These are phyloP conservation scores for Neofusicoccum laricinum DNA, from an alignment of 2,329 filamentous ascomycete genomes.

Conservation along the genomic window DNA sequence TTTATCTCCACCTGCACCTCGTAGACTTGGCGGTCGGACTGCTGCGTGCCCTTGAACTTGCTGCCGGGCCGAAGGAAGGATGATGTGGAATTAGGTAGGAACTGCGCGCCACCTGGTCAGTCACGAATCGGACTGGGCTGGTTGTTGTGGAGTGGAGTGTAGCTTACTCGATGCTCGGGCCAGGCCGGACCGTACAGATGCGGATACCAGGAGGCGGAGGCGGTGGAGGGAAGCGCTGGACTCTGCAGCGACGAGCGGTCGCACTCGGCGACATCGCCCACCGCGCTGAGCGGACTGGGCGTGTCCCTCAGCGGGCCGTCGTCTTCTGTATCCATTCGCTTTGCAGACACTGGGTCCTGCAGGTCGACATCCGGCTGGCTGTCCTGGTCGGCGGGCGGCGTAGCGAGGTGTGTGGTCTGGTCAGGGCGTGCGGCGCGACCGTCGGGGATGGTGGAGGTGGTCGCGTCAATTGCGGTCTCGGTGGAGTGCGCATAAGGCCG, in stretches of 20 bases:
- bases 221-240: slow-evolving; percentile 29
- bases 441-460: background rate
- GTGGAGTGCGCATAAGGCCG: slow-evolving; percentile 22
- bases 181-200: slow-evolving; percentile 30
- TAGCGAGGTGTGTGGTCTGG: slow-evolving; percentile 20
- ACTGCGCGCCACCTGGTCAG: slow-evolving; percentile 45
- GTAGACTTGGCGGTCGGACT: slow-evolving; percentile 89
- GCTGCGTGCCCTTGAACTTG: slow-evolving; percentile 84
- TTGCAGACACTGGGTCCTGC: slow-evolving; percentile 26
- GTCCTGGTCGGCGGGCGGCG: slow-evolving; percentile 29
- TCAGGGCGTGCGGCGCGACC: background rate
- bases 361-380: slow-evolving; percentile 21
- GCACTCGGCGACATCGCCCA: slow-evolving; percentile 31
- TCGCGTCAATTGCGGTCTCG: slow-evolving; percentile 6
- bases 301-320: slow-evolving; percentile 35
- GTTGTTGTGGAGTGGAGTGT: background rate
- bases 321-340: slow-evolving; percentile 30
- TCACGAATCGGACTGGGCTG: background rate
- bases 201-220: slow-evolving; percentile 19
- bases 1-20: slow-evolving; percentile 97
- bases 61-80: slow-evolving; percentile 85
- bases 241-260: slow-evolving; percentile 32
- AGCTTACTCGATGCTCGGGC: slow-evolving; percentile 32
- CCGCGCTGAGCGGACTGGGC: slow-evolving; percentile 36
- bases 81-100: slow-evolving; percentile 75